A percentile compares a stretch with the other conserved stretches of the same genome.
Conservation (phyloP, 2,329 filamentous ascomycete species). For the Exophiala calicioides region DNA sequence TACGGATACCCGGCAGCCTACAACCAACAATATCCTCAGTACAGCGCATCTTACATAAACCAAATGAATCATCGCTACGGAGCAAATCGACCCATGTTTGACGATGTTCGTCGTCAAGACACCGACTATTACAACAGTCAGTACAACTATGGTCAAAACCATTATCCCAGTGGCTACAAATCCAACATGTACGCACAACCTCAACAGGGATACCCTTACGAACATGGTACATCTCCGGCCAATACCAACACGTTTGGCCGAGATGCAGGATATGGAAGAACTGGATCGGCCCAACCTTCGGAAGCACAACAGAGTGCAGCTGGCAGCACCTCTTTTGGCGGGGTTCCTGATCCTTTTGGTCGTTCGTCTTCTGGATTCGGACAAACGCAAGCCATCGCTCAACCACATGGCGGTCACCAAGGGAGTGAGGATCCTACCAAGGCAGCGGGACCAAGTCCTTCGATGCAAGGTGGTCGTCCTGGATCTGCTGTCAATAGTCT, state of each 20-base stretch:
- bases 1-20: conserved; percentile 56
- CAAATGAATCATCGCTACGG: conserved; percentile 48
- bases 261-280: conserved; percentile 61
- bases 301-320: conserved; percentile 55
- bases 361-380: conserved; percentile 60
- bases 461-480: conserved; percentile 62
- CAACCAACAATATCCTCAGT: conserved; percentile 52
- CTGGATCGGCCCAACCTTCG: conserved; percentile 58
- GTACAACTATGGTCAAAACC: conserved; percentile 54
- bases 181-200: conserved; percentile 65
- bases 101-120: conserved; percentile 52
- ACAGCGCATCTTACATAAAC: conserved; percentile 61
- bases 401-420: conserved; percentile 43
- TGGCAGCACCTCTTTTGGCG: conserved; percentile 52
- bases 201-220: conserved; percentile 63
- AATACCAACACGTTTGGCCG: conserved; percentile 55
- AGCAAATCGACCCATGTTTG: conserved; percentile 52
- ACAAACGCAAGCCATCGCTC: conserved; percentile 51
- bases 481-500: conserved; percentile 63
- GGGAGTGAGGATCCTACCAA: conserved; percentile 57
- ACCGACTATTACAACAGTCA: conserved; percentile 48
- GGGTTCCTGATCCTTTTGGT: conserved; percentile 61
- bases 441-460: conserved; percentile 60
- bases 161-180: conserved; percentile 54
- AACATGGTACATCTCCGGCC: conserved; percentile 65